Evolutionary conservation across 176 grass and related monocot genomes (phyloP).

Genomic region (Hsuehochloa calcarea): DNA sequence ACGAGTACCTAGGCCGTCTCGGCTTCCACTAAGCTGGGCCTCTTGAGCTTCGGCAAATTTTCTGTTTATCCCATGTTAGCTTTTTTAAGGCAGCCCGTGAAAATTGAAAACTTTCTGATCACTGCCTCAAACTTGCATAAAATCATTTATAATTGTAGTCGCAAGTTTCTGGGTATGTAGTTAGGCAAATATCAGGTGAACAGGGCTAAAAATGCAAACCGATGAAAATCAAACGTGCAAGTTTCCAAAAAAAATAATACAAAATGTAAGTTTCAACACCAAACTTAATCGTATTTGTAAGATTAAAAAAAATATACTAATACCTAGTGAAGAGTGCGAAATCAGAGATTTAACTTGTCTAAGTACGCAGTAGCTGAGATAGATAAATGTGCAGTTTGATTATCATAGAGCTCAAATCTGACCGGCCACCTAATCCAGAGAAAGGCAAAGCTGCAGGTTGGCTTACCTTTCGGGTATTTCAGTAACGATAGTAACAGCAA

Average conservation of each 20-base stretch:
- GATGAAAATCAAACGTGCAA: background rate
- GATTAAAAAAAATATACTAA: background rate
- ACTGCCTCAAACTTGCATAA: background rate
- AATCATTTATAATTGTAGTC: background rate
- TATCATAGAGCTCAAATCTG: background rate
- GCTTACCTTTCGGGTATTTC: background rate
- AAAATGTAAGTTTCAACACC: background rate
- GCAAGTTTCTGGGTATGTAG: no score
- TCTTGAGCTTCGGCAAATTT: background rate
- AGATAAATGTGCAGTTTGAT: background rate
- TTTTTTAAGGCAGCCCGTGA: background rate
- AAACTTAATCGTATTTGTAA: background rate
- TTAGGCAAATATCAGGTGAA: background rate
- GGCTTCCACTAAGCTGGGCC: background rate
- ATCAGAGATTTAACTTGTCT: background rate
- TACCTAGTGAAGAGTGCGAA: background rate
- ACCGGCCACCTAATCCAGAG: background rate
- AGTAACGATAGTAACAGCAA: background rate
- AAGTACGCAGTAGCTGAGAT: background rate
- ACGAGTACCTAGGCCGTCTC: no score
- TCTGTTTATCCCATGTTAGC: background rate
- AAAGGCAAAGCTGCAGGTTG: slow-evolving; percentile 9
- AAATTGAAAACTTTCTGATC: background rate
- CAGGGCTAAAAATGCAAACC: background rate
- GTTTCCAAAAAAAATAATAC: no score